Evolutionary conservation across 2,329 filamentous ascomycete species (phyloP).

Genomic region (Rutstroemia sp.): DNA sequence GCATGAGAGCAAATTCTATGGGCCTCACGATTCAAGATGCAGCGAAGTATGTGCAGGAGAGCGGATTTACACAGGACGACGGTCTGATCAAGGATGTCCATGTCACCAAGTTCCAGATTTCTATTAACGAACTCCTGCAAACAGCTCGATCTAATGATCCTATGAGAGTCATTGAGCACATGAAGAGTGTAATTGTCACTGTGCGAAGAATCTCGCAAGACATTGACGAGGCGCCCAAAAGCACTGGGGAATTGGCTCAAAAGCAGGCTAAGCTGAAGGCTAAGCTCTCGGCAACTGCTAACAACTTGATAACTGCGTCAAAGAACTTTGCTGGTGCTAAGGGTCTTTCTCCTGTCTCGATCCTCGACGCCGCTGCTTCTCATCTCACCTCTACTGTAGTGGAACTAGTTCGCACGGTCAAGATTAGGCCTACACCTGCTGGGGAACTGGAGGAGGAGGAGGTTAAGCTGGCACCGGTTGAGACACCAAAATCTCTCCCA

Average conservation of each 20-base stretch:
- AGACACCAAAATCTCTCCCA: conserved; percentile 59
- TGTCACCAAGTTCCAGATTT: conserved; percentile 89
- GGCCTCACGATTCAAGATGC: conserved; percentile 65
- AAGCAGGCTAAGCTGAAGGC: conserved; percentile 66
- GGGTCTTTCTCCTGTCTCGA: conserved; percentile 84
- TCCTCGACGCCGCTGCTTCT: conserved; percentile 87
- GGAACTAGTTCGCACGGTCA: conserved; percentile 75
- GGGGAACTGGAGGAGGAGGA: conserved; percentile 68
- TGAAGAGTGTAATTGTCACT: conserved; percentile 77
- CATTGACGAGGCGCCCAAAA: conserved; percentile 52
- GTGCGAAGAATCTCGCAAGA: conserved; percentile 82
- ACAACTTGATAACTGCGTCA: conserved; percentile 88
- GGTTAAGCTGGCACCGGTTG: conserved; percentile 54
- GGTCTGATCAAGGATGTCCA: conserved; percentile 87
- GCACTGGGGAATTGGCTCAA: conserved; percentile 43
- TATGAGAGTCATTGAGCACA: conserved; percentile 69
- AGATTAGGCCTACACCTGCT: conserved; percentile 69
- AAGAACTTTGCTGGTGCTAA: conserved; percentile 82
- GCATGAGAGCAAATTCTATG: conserved; percentile 71
- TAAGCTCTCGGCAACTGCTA: conserved; percentile 85
- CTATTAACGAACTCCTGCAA: conserved; percentile 83
- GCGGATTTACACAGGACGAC: conserved; percentile 59
- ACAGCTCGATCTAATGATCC: conserved; percentile 68
- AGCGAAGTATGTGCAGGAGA: conserved; percentile 57
- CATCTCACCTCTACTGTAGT: conserved; percentile 82